Percentiles rank a stretch among this genome's conserved stretches.
These are phyloP conservation scores for Gaeumannomyces sp. DNA, from an alignment of 2,329 filamentous ascomycete species.

Conservation along the genomic window DNA sequence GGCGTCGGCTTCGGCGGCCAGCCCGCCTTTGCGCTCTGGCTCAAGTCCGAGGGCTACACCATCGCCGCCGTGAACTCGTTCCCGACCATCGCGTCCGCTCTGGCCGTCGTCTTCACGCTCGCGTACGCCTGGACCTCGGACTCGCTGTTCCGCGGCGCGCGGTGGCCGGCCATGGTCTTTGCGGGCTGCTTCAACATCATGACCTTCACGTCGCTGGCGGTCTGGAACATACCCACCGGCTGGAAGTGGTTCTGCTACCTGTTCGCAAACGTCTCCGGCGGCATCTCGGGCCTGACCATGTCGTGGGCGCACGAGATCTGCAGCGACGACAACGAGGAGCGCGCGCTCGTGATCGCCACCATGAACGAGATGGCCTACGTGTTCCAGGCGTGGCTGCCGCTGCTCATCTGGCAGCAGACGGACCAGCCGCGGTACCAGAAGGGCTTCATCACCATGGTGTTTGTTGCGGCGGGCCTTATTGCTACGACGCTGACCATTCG, in stretches of 20 bases:
- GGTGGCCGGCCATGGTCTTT: slow-evolving; percentile 61
- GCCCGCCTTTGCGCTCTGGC: slow-evolving; percentile 49
- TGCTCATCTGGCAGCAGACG: slow-evolving; percentile 59
- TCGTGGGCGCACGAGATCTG: slow-evolving; percentile 47
- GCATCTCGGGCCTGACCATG: slow-evolving; percentile 39
- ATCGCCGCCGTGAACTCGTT: slow-evolving; percentile 42
- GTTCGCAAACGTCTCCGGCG: slow-evolving; percentile 44
- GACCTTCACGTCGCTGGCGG: slow-evolving; percentile 31
- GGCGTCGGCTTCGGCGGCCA: slow-evolving; percentile 37
- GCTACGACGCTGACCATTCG: slow-evolving; percentile 41
- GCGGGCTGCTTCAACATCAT: slow-evolving; percentile 37
- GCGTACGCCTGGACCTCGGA: slow-evolving; percentile 63
- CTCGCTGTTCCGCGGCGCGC: slow-evolving; percentile 47
- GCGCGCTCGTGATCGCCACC: slow-evolving; percentile 55
- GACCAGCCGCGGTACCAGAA: slow-evolving; percentile 56
- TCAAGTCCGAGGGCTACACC: slow-evolving; percentile 36
- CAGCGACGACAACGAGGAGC: slow-evolving; percentile 52
- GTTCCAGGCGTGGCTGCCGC: slow-evolving; percentile 62
- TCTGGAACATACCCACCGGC: slow-evolving; percentile 39
- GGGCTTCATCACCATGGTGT: slow-evolving; percentile 51
- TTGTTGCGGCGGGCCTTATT: slow-evolving; percentile 44
- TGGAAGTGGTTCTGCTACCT: slow-evolving; percentile 62
- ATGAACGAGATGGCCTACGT: slow-evolving; percentile 69
- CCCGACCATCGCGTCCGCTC: slow-evolving; percentile 52
- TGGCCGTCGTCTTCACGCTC: slow-evolving; percentile 51